Evolutionary conservation across 345 rosid genomes (phyloP).

Genomic region (Eucalyptus urophylla): DNA sequence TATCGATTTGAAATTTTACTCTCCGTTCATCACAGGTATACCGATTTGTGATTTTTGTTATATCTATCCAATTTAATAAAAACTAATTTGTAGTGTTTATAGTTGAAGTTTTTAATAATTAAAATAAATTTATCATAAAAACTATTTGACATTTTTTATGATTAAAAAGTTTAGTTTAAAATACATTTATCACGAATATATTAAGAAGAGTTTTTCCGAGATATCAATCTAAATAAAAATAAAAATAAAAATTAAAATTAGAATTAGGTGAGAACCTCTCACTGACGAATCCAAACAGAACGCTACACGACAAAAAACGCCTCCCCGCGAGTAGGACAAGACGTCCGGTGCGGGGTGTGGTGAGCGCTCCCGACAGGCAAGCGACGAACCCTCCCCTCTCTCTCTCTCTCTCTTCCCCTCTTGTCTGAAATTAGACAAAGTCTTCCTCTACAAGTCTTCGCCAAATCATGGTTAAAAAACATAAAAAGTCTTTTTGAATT

Average conservation of each 20-base stretch:
- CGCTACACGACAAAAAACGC: background rate
- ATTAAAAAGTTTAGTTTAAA: no score
- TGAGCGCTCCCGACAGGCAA: background rate
- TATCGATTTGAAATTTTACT: no score
- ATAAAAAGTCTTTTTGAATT: background rate
- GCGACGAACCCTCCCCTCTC: background rate
- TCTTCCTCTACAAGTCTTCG: background rate
- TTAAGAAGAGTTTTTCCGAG: no score
- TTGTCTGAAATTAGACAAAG: background rate
- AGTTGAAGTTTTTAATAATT: no score
- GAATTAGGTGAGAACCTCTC: background rate
- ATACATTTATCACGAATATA: no score
- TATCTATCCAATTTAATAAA: fast-evolving
- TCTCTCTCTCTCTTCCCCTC: no score
- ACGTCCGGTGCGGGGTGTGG: background rate
- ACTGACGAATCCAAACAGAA: background rate
- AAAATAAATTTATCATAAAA: no score
- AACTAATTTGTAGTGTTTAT: no score
- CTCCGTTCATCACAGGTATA: fast-evolving
- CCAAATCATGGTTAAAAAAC: background rate
- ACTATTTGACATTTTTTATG: no score
- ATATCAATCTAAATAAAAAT: no score
- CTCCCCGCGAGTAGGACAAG: background rate
- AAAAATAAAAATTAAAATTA: background rate
- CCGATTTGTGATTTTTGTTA: fast-evolving